Percentiles rank a stretch among this genome's conserved stretches.
Conservation (phyloP, 768 basidiomycete genomes). For the Pilatotrama ljubarskyi region DNA sequence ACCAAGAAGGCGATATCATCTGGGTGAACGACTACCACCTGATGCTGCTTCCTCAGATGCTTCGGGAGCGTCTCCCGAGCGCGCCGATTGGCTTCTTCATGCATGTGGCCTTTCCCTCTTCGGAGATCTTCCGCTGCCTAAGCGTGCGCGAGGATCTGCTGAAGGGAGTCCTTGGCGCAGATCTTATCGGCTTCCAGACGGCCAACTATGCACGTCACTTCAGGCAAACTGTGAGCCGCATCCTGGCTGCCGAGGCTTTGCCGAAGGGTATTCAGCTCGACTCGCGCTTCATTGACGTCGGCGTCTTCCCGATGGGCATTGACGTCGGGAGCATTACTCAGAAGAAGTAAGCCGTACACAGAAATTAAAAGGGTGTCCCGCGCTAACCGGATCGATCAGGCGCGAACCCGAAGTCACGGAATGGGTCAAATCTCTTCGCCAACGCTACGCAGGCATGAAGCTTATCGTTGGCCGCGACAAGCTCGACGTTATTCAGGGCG, state of each 20-base stretch:
- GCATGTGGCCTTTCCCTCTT: conserved; percentile 94
- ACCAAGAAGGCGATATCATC: conserved; percentile 88
- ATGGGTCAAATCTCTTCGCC: conserved; percentile 77
- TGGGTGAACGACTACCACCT: conserved; percentile 98
- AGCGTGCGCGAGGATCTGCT: conserved; percentile 76
- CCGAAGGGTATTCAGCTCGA: conserved; percentile 80
- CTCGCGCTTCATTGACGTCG: conserved; percentile 78
- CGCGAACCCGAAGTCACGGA: conserved; percentile 76
- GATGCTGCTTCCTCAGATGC: conserved; percentile 85
- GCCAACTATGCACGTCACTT: conserved; percentile 83
- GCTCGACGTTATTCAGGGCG: conserved; percentile 85
- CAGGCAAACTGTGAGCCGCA: conserved; percentile 80
- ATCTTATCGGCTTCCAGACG: conserved; percentile 92
- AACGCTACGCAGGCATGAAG: conserved; percentile 84
- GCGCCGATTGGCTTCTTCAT: conserved; percentile 91
- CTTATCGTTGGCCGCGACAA: conserved; percentile 88
- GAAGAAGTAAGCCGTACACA: conserved; percentile 53
- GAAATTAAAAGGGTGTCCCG: neutral
- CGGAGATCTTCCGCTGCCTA: conserved; percentile 93
- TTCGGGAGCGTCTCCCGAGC: conserved; percentile 65
- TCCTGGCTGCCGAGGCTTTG: conserved; percentile 75
- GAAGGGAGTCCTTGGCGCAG: conserved; percentile 88
- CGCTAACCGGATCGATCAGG: conserved; percentile 36
- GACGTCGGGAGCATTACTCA: conserved; percentile 69
- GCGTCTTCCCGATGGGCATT: conserved; percentile 90